A percentile compares a stretch with the other conserved stretches of the same genome.
These are phyloP conservation scores for Elongisporangium prolatum DNA, from an alignment of 352 stramenopile genomes.

Conservation along the genomic window DNA sequence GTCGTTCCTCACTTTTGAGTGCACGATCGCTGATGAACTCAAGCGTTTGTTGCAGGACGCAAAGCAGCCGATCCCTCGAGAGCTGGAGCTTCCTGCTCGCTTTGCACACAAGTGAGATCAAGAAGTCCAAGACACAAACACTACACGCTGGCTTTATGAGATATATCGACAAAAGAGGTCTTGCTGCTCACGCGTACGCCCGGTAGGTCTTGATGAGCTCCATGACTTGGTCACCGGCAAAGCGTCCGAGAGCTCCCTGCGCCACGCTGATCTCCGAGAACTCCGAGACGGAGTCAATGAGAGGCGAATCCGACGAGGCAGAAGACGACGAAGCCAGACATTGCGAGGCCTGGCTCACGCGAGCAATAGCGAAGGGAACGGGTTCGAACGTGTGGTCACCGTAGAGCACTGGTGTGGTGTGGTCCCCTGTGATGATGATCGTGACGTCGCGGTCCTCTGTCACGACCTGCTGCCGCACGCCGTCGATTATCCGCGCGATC, in stretches of 20 bases:
- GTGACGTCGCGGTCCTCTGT: conserved; percentile 47
- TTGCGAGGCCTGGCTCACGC: conserved; percentile 29
- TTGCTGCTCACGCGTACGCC: conserved; percentile 13
- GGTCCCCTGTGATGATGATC: conserved; percentile 84
- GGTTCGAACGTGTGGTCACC: conserved; percentile 87
- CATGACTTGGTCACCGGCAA: conserved; percentile 84
- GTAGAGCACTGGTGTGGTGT: conserved; percentile 84
- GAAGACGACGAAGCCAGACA: conserved; percentile 8
- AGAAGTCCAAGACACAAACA: background rate
- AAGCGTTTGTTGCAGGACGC: conserved; percentile 38
- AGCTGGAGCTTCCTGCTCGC: conserved; percentile 35
- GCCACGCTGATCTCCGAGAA: conserved; percentile 74
- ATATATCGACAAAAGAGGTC: background rate
- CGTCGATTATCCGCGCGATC: conserved; percentile 53
- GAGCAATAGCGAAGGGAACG: conserved; percentile 75
- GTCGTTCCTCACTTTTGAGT: conserved; percentile 55
- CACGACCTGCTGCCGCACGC: conserved; percentile 30
- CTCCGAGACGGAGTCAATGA: conserved; percentile 46
- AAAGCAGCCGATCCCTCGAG: conserved; percentile 35
- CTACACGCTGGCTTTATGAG: background rate
- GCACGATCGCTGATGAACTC: conserved; percentile 43
- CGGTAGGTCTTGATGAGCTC: conserved; percentile 72
- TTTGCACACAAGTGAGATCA: conserved; percentile 13
- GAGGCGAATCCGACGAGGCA: conserved; percentile 1
- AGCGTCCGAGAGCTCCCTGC: conserved; percentile 67